Base-by-base conservation (phyloP, 257 asterid genomes). In the Knoxia roxburghii region DNA sequence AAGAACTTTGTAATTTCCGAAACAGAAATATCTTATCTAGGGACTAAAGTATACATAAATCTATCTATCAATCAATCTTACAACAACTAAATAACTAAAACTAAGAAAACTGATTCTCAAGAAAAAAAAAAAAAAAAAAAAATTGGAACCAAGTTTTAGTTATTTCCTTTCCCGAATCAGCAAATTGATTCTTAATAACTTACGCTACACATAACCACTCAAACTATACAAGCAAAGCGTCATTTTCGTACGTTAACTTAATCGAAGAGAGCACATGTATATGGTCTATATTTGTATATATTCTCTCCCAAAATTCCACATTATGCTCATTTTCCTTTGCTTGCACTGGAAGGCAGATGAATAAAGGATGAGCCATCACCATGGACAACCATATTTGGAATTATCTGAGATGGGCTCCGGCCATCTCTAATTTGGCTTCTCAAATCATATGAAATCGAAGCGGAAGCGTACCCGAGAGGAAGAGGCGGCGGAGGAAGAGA, bases 311-410 rank as follows among this genome's bases (percentile, higher is more conserved):
- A 24, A 39, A 24, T 11, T 40, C 26, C 67, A 40, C 18, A 18
- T 30, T 35, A 2, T 54, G 56, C 68, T 82, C 82, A 85, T 68
- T 83, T 83, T 27, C 79, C 84, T 78, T 87, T 84, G 82, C 86
- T 87, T 82, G 84, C 83, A 76, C 41, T 70, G 58, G 93, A 81
- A 84, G 91, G 81, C 73, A 87, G 70, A 17, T 86, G 81, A 35
- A 79, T 53, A 75, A 87, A 89, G 15, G 95, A 77, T 61, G 95
- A 75, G 30, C 68, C 86, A 75, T 84, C 91, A 65, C 91, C 91
- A 76, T 80, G 76, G 29, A 73, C 79, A 67, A 78, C 85, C 80
- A 81, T 21, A 76, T 72, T 75, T 29, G 83, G 89, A 45, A 87
- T 83, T 72, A 81, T 11, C 78, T 72, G 75, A 39, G 83, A 67